Evolutionary conservation across 257 asterid genomes (phyloP), one percentile per base, ranked within the genome.

Genomic region (Coffea canephora): DNA sequence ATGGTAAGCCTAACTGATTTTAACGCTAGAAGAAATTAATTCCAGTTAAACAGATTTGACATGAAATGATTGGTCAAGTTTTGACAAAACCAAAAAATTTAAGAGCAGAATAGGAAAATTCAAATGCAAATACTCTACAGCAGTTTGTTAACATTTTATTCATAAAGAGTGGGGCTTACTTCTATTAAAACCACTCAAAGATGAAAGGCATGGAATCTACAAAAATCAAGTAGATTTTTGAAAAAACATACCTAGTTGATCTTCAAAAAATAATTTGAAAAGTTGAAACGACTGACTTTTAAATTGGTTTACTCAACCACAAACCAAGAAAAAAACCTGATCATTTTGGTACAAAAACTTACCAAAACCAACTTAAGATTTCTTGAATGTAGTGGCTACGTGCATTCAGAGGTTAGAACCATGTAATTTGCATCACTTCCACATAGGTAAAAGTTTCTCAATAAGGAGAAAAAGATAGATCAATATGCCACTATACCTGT

Each of bases 401-500:
- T 9, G 6, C 39, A 43, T 25, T 25, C 21, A 79, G 23, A 19
- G 18, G 16, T 34, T 36, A 67, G 16, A 74, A 62, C 27, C 67
- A 48, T 7, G 71, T n/a, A 59, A 54, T 46, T 64, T 77, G 64
- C 52, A 65, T 7, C 5, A 48, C 19, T n/a, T 19, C 21, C 3
- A 48, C 64, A 46, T 41, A 57, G 8, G 23, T 5, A 70, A 45
- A n/a, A 49, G 68, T 14, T 66, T 14, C 3, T 19, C 39, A n/a
- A 76, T 15, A n/a, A 62, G 36, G 18, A 34, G n/a, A 39, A 46
- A 45, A 13, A 39, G 46, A 72, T 43, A 18, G 12, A 27, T 23
- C 25, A 65, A 52, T 15, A 52, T 15, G 7, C 76, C 43, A 65
- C 75, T 82, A 55, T 83, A 94, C 97, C 97, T 88, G 90, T 77